Conservation (phyloP, 2,329 filamentous ascomycete species). For the Acrocalymma vagum region DNA sequence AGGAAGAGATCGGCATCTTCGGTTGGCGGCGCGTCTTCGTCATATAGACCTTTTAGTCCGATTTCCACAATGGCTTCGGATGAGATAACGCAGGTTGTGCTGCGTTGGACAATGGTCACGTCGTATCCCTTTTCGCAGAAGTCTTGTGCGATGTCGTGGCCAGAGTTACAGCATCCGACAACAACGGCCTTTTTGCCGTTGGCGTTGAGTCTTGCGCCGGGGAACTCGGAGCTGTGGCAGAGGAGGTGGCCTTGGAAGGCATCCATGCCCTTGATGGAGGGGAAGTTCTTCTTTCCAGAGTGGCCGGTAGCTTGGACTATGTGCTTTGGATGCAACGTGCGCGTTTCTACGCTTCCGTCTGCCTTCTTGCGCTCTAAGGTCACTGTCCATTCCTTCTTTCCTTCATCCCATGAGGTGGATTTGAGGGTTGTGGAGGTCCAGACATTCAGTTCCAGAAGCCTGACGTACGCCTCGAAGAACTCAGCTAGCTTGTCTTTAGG, state of each 20-base stretch:
- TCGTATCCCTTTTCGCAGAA: constrained; percentile 53
- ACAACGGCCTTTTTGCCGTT: constrained; percentile 55
- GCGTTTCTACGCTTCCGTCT: constrained; percentile 29
- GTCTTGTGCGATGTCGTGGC: constrained; percentile 59
- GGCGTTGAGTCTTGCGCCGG: constrained; percentile 38
- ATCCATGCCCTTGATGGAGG: constrained; percentile 38
- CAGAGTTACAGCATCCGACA: constrained; percentile 59
- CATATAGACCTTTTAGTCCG: constrained; percentile 38
- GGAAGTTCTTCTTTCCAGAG: constrained; percentile 42
- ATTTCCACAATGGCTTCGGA: constrained; percentile 35
- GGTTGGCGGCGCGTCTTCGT: constrained; percentile 34
- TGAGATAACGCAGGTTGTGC: constrained; percentile 49
- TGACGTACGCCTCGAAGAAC: constrained; percentile 49
- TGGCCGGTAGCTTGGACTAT: constrained; percentile 42
- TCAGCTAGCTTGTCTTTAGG: constrained; percentile 48
- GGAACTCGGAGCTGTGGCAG: constrained; percentile 41
- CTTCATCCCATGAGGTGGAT: constrained; percentile 49
- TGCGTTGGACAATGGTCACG: constrained; percentile 58
- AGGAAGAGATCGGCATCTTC: constrained; percentile 38
- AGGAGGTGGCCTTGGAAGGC: constrained; percentile 48
- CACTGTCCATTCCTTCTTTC: constrained; percentile 48
- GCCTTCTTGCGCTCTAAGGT: constrained; percentile 32
- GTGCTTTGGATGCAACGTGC: constrained; percentile 36
- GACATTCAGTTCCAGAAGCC: constrained; percentile 48
- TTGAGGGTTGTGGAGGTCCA: constrained; percentile 49